Evolutionary conservation across 306 rosid species (phyloP), one percentile per base, ranked within the genome.

Genomic region (Cucumis melo): DNA sequence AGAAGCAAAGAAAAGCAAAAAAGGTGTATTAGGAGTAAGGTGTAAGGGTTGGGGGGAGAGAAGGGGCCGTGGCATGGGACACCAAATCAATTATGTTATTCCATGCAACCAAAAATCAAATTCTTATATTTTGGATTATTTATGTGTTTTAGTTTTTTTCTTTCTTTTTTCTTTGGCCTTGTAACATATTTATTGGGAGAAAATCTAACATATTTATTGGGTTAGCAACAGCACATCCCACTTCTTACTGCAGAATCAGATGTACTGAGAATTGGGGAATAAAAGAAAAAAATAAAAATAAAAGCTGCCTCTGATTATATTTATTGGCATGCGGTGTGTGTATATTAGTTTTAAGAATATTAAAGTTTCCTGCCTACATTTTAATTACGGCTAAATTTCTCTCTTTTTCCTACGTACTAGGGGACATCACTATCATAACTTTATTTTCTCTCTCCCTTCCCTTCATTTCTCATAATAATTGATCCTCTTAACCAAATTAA

Each of bases 101-200:
- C 57, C 75, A 71, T 71, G 41, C 57, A 71, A 70, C 58, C 75
- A 21, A 1, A 46, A 46, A 70, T 21, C 44, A 20, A 41, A 46
- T 46, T 70, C 75, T 70, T 3, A 42, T 44, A 16, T 46, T 70
- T 70, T 70, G 75, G 75, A 70, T 70, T 70, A 21, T 42, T 70
- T 70, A 21, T 42, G 16, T 68, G 53, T 21, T 41, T 67, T 46
- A 39, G 53, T 42, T 68, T 67, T 9, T 58, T n/a, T n/a, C n/a
- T n/a, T n/a, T n/a, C n/a, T n/a, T n/a, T n/a, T n/a, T n/a, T n/a
- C n/a, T n/a, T n/a, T n/a, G n/a, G n/a, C n/a, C n/a, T n/a, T n/a
- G n/a, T n/a, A n/a, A n/a, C n/a, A n/a, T n/a, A n/a, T n/a, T n/a
- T n/a, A n/a, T n/a, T n/a, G 24, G 27, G 8, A 65, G 34, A 66